Conservation (phyloP, 1,284 basidiomycete species). For the Ceratobasidium sp. region DNA sequence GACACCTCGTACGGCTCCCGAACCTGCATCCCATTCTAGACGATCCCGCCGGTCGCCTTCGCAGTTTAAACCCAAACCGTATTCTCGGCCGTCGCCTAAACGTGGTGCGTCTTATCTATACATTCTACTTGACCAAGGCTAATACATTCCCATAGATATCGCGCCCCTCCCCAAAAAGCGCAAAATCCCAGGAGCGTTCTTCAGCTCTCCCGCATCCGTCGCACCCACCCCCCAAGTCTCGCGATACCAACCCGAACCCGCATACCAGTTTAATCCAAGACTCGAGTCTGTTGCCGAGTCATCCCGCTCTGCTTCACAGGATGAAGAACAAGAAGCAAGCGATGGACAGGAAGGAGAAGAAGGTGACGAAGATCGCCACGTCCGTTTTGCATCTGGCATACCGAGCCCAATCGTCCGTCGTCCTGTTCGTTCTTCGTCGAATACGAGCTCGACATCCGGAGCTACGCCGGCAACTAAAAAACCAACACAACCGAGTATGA, state of each 20-base stretch:
- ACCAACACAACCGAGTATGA: slow-evolving; percentile 51
- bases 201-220: slow-evolving; percentile 31
- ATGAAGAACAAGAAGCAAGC: neutral
- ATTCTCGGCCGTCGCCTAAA: slow-evolving; percentile 38
- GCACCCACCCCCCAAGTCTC: slow-evolving; percentile 20
- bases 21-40: neutral
- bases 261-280: neutral
- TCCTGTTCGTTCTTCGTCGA: slow-evolving; percentile 11
- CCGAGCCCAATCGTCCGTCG: slow-evolving; percentile 48
- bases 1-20: neutral
- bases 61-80: slow-evolving; percentile 33
- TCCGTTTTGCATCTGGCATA: slow-evolving; percentile 59
- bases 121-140: too few relatives aligned
- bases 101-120: slow-evolving; percentile 3
- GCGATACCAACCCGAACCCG: slow-evolving; percentile 17
- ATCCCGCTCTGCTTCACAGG: slow-evolving; percentile 11
- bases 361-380: slow-evolving; percentile 54
- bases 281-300: slow-evolving; percentile 36
- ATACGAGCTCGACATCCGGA: slow-evolving; percentile 2
- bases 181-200: slow-evolving; percentile 40
- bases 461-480: neutral
- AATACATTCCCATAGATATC: neutral
- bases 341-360: slow-evolving; percentile 16
- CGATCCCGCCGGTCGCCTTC: slow-evolving; percentile 18
- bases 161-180: slow-evolving; percentile 37